Base-by-base conservation (phyloP, 352 stramenopile genomes). In the Globisporangium uncinulatum region DNA sequence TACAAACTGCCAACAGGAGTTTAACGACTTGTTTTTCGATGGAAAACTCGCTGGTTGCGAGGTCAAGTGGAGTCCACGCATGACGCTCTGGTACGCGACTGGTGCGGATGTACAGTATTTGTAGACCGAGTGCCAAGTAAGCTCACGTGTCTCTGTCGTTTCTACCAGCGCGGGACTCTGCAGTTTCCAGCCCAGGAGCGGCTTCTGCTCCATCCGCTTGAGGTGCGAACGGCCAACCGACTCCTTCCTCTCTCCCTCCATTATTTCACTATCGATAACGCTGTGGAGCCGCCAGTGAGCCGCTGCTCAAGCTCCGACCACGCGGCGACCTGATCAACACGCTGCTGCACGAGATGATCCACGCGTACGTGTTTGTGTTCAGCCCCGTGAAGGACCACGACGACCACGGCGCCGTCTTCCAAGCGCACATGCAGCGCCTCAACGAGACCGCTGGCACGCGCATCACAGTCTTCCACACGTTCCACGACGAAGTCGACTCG, bases 301-400 rank as follows among this genome's bases (percentile, higher is more conserved):
- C 87, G 31, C 59, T 95, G 45, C 74, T 95, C 4, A 86, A 87
- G 59, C 78, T 95, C 52, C 83, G 86, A 7, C 83, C 83, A 31
- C 76, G 86, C 1, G 79, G 79, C 41, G 87, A 96, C 57, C 68
- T 92, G 53, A 73, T 96, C 52, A 95, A 96, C 54, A 95, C 87
- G 45, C 66, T 95, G 24, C 55, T 96, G 81, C 87, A 96, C 57
- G 87, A 96, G 59, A 95, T 95, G 86, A 94, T 96, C 55, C 87
- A 96, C 65, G 87, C 87, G 17, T 96, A 77, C 61, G 69, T 95
- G 45, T 96, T 96, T 46, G 76, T 95, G 24, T 87, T 70, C 41
- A 89, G 76, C 20, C 69, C 75, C 20, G 71, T 91, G 51, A 74
- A 80, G 11, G 87, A 95, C 62, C 86, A 89, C 36, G 83, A 94